Percentiles rank a stretch among this genome's conserved stretches.
These are phyloP conservation scores for Calocera viscosa DNA, from an alignment of 768 basidiomycete genomes.

Conservation along the genomic window DNA sequence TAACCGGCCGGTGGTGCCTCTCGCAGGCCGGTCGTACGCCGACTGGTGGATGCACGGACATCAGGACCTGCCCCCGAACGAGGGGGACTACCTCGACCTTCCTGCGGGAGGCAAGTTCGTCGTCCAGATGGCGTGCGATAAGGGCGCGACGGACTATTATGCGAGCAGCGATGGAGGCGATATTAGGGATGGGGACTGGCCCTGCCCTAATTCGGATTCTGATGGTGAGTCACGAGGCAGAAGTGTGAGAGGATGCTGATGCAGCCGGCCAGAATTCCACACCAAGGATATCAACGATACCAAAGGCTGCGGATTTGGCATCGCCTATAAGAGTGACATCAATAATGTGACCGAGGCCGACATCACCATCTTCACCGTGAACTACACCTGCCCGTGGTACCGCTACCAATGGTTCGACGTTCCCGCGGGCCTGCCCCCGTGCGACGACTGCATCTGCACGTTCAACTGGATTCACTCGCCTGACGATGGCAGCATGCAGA, in stretches of 20 bases:
- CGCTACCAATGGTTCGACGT: constrained; percentile 58
- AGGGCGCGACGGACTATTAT: constrained; percentile 47
- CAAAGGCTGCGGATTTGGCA: constrained; percentile 55
- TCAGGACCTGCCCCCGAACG: constrained; percentile 44
- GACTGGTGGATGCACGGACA: constrained; percentile 33
- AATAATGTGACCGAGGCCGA: constrained; percentile 48
- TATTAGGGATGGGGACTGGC: neutral
- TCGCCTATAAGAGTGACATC: constrained; percentile 60
- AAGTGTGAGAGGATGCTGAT: too few species aligned
- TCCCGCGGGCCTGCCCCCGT: constrained; percentile 39
- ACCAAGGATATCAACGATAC: constrained; percentile 43
- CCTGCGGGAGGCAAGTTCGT: constrained; percentile 46
- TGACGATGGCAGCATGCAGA: constrained; percentile 14
- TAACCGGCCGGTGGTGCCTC: constrained; percentile 45
- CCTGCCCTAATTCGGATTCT: neutral
- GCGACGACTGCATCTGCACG: constrained; percentile 36
- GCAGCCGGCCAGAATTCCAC: constrained; percentile 33
- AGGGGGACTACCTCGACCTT: constrained; percentile 45
- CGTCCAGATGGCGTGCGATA: constrained; percentile 45
- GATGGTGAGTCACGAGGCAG: neutral
- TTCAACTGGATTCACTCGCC: constrained; percentile 61
- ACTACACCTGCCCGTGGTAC: constrained; percentile 63
- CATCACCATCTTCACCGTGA: constrained; percentile 61
- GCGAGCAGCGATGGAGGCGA: constrained; percentile 10
- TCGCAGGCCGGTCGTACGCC: constrained; percentile 30